Conservation (phyloP, 1,139 yeast genomes). For the Kodamaea sp. region DNA sequence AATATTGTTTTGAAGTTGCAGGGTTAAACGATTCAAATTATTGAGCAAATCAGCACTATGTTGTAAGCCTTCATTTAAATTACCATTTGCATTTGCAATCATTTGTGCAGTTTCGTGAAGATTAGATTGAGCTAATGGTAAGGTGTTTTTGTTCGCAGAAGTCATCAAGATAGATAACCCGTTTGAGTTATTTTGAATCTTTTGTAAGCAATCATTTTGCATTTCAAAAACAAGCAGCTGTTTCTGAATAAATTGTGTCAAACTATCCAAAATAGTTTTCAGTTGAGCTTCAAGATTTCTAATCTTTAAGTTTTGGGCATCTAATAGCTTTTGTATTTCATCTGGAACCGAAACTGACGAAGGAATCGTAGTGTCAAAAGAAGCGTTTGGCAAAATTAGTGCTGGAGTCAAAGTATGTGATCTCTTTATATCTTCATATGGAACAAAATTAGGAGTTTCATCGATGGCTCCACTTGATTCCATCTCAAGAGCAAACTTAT, state of each 20-base stretch:
- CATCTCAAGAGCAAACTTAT: conserved; percentile 17
- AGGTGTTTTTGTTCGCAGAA: conserved; percentile 15
- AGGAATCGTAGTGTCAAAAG: no score
- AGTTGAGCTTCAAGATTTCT: conserved; percentile 18
- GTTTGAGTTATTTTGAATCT: conserved; percentile 18
- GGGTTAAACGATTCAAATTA: conserved; percentile 10
- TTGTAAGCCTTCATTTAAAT: conserved; percentile 17
- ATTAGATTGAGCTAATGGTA: conserved; percentile 19
- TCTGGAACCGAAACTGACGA: no score
- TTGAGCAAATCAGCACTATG: conserved; percentile 18
- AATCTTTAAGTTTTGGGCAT: conserved; percentile 10
- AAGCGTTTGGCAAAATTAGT: no score
- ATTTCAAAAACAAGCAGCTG: conserved; percentile 12
- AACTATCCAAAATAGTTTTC: conserved; percentile 3
- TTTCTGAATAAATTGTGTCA: not conserved
- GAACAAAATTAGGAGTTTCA: conserved; percentile 1
- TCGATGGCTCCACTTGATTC: conserved; percentile 12
- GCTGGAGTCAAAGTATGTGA: no score
- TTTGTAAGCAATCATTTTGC: conserved; percentile 21
- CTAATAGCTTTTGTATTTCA: conserved; percentile 6
- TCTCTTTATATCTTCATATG: not conserved
- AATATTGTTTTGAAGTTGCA: no score
- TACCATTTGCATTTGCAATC: conserved; percentile 12
- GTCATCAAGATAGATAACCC: conserved; percentile 21
- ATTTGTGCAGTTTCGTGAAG: conserved; percentile 17